These are phyloP conservation scores for Penicillium sp. DNA, from an alignment of 2,329 filamentous ascomycete species.

Conservation along the genomic window DNA sequence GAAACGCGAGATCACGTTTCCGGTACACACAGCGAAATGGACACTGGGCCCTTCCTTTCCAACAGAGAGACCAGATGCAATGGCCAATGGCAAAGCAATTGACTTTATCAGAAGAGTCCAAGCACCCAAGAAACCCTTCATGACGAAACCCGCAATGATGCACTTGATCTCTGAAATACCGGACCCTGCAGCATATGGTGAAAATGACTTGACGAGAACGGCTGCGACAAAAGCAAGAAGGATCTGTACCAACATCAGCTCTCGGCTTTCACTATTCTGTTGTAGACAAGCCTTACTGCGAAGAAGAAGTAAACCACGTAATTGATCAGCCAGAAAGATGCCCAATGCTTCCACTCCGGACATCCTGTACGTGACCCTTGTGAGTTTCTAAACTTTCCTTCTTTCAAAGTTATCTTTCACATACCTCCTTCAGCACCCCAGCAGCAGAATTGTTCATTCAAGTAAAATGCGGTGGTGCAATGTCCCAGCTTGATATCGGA, in stretches of 20 bases:
- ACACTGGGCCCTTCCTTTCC: slow-evolving; percentile 98
- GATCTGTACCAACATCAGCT: slow-evolving; percentile 48
- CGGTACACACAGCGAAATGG: slow-evolving; percentile 97
- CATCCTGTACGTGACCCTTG: slow-evolving; percentile 60
- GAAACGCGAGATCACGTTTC: slow-evolving; percentile 89
- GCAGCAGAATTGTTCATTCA: slow-evolving; percentile 97
- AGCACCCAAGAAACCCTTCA: slow-evolving; percentile 94
- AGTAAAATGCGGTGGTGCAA: slow-evolving; percentile 91
- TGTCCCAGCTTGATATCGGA: slow-evolving; percentile 95
- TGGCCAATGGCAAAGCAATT: slow-evolving; percentile 82
- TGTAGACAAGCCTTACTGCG: slow-evolving; percentile 55
- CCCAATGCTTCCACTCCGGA: slow-evolving; percentile 86
- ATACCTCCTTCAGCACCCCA: slow-evolving; percentile 86
- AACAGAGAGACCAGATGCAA: slow-evolving; percentile 88
- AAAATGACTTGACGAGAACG: slow-evolving; percentile 81
- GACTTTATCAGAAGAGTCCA: slow-evolving; percentile 95
- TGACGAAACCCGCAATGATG: slow-evolving; percentile 97
- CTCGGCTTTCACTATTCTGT: background rate
- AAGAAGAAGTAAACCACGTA: slow-evolving; percentile 87
- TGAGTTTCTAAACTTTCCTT: background rate
- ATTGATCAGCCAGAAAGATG: slow-evolving; percentile 70
- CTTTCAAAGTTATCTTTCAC: background rate
- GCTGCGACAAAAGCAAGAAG: slow-evolving; percentile 80
- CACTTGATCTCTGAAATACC: slow-evolving; percentile 99
- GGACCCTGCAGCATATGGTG: slow-evolving; percentile 92